Evolutionary conservation across 2,329 filamentous ascomycete species (phyloP), one percentile per base, ranked within the genome.

Genomic region (Ophiocordyceps unilateralis): DNA sequence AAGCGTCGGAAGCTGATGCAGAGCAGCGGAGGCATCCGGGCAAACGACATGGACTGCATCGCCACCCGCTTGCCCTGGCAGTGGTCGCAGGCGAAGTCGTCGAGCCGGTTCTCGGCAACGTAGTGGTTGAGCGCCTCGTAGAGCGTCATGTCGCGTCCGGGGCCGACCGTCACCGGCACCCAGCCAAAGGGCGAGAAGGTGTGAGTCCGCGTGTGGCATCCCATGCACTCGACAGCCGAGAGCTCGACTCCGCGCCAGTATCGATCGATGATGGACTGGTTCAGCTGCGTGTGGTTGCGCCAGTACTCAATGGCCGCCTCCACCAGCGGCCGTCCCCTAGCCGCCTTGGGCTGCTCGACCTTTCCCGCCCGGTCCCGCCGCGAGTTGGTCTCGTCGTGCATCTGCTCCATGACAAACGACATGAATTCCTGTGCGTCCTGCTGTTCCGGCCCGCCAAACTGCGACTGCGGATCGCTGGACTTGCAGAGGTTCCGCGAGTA

Each of bases 361-460:
- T 50, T 51, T 42, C 58, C 57, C 19, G 55, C 49, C 19, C 46
- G 66, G 46, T 78, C 66, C n/a, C 67, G 63, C 14, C 59, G 58
- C 22, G 57, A 58, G 56, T 94, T 93, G 5, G 93, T 78, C 60
- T 98, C 91, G 55, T 91, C 83, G 51, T 89, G 81, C 12, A 96
- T 68, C 49, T 82, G 79, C 43, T 84, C 78, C 32, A 93, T 70
- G 22, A 95, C 60, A 55, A 93, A 94, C 39, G 78, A 77, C 50
- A 89, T 78, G 51, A 93, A 93, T 53, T 96, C 91, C 49, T 88
- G 83, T 2, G 87, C 82, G 55, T 98, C 91, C 61, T 96, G 91
- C 56, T 96, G 89, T 41, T 76, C 66, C 21, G 70, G 68, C 36
- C 84, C 80, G 14, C 80, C 83, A 65, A 87, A 91, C 7, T 73